phyloP scores from a whole-genome alignment of 1,284 basidiomycete genomes.

The Ceratobasidium sp. region DNA sequence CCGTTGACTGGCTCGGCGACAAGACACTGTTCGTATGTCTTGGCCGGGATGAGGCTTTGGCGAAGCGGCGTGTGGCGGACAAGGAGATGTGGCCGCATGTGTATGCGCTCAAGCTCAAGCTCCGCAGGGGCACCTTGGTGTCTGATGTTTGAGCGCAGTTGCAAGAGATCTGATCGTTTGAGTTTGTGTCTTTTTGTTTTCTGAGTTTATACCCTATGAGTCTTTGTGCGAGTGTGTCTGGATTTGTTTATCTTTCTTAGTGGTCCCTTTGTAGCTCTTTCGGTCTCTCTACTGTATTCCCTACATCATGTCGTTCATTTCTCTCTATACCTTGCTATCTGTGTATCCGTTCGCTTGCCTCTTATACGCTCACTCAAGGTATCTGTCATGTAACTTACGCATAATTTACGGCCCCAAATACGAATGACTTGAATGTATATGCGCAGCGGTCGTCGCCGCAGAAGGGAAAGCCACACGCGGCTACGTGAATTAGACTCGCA shows the following conservation, averaged over 20 bases:
- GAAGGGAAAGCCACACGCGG: not conserved
- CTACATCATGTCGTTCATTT: not conserved
- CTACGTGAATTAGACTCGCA: not conserved
- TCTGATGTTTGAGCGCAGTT: slow-evolving; percentile 28
- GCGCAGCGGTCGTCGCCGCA: not conserved
- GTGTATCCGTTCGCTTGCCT: not conserved
- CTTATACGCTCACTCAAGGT: not conserved
- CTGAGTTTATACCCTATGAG: not conserved
- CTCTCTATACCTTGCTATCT: not conserved
- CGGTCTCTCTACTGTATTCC: not conserved
- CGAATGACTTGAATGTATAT: not conserved
- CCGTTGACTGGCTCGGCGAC: slow-evolving; percentile 38
- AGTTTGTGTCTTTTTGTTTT: not conserved
- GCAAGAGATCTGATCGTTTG: not conserved
- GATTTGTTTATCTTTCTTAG: not conserved
- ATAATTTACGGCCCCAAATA: not conserved
- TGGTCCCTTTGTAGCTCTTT: not conserved
- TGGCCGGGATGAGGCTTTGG: slow-evolving; percentile 36
- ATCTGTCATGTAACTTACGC: slow-evolving; percentile 17
- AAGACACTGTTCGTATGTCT: slow-evolving; percentile 38
- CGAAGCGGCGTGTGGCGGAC: slow-evolving; percentile 36
- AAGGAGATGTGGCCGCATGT: slow-evolving; percentile 41
- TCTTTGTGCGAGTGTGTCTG: not conserved
- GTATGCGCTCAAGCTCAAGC: slow-evolving; percentile 41
- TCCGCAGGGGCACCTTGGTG: slow-evolving; percentile 32